Percentiles rank a stretch among this genome's conserved stretches.
These are phyloP conservation scores for Penicillium longicatenatum DNA, from an alignment of 495 filamentous ascomycete genomes.

Conservation along the genomic window DNA sequence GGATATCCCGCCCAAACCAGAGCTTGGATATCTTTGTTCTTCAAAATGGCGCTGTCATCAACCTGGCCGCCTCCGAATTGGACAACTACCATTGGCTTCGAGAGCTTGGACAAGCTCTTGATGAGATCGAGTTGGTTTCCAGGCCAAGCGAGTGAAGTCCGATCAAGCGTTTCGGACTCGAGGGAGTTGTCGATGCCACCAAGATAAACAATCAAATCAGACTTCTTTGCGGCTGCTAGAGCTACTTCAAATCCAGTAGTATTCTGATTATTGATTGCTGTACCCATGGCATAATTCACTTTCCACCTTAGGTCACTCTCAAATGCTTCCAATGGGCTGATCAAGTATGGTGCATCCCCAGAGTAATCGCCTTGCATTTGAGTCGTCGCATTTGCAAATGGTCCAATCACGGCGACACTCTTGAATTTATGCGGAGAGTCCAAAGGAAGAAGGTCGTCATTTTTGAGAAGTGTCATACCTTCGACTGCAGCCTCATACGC, in stretches of 20 bases:
- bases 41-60: slow-evolving; percentile 49
- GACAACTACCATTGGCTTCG: slow-evolving; percentile 51
- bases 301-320: slow-evolving; percentile 38
- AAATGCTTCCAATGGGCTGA: slow-evolving; percentile 51
- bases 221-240: slow-evolving; percentile 40
- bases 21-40: slow-evolving; percentile 44
- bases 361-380: slow-evolving; percentile 60
- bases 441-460: slow-evolving; percentile 53
- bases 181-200: slow-evolving; percentile 53
- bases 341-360: slow-evolving; percentile 43
- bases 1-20: slow-evolving; percentile 58
- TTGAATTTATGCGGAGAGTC: slow-evolving; percentile 17
- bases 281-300: slow-evolving; percentile 47
- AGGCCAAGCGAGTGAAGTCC: slow-evolving; percentile 52
- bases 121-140: slow-evolving; percentile 55
- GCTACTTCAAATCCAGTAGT: slow-evolving; percentile 39
- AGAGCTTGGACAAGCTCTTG: slow-evolving; percentile 39
- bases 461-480: slow-evolving; percentile 58
- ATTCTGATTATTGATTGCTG: slow-evolving; percentile 37
- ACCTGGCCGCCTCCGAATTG: slow-evolving; percentile 56
- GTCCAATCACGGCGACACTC: slow-evolving; percentile 51
- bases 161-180: slow-evolving; percentile 52
- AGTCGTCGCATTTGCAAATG: slow-evolving; percentile 54
- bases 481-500: slow-evolving; percentile 53
- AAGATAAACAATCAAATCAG: slow-evolving; percentile 54